Evolutionary conservation across 192 early-diverging fungal species (phyloP).

Genomic region (Cladochytrium replicatum): DNA sequence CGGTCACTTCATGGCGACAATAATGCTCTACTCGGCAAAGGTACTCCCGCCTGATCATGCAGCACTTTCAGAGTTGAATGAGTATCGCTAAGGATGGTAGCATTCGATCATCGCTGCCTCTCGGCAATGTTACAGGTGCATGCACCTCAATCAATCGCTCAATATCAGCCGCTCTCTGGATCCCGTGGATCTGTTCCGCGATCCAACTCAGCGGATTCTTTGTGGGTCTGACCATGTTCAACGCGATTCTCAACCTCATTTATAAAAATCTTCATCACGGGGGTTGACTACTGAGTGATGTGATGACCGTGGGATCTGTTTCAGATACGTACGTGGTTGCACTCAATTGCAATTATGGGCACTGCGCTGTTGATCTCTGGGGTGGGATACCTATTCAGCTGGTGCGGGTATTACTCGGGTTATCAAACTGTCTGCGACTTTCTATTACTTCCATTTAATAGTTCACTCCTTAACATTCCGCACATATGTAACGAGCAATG

Average conservation of each 20-base stretch:
- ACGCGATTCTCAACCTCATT: conserved; percentile 11
- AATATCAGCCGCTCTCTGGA: conserved; percentile 15
- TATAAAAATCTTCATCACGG: no score
- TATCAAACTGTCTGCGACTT: no score
- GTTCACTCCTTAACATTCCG: no score
- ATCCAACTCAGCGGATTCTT: conserved; percentile 24
- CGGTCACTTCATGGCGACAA: conserved; percentile 22
- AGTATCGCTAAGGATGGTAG: conserved; percentile 28
- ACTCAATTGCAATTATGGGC: no score
- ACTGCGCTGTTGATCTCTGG: no score
- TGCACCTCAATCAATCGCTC: conserved; percentile 13
- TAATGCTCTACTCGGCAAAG: conserved; percentile 32
- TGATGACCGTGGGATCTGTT: no score
- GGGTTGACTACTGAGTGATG: no score
- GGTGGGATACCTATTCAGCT: no score
- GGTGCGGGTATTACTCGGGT: no score
- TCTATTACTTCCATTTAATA: no score
- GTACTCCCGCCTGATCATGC: conserved; percentile 7
- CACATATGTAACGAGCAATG: no score
- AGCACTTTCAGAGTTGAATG: not conserved
- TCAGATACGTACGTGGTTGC: no score
- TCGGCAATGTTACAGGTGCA: conserved; percentile 10
- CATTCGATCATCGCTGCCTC: conserved; percentile 20
- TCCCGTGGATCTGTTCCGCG: conserved; percentile 30
- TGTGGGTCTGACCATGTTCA: conserved; percentile 27